Evolutionary conservation across 805 yeast genomes (phyloP), one percentile per base, ranked within the genome.

Genomic region (Cyberlindnera maclurae): DNA sequence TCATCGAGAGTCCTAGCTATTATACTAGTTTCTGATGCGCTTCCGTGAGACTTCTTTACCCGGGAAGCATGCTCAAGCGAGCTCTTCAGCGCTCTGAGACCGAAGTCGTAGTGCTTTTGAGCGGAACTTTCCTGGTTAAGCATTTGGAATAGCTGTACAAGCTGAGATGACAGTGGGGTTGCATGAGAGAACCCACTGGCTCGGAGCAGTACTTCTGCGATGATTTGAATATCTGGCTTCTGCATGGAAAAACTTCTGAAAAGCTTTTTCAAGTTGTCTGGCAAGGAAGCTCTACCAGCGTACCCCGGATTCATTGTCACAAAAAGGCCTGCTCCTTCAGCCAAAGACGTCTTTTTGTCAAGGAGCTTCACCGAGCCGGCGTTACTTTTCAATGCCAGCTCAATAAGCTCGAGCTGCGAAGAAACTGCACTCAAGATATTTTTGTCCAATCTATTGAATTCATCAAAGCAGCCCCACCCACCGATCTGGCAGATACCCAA

Each of bases 401-500:
- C 90, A 29, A 88, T 83, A 20, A 59, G 64, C 46, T 82, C 94
- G 18, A 90, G 70, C 50, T 81, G 86, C 0, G 90, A 75, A 0
- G 97, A 81, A 0, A 87, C 82, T 0, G 96, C 89, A 60, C 96
- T 86, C 34, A 90, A 63, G 42, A 80, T 81, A 12, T 68, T 70
- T 41, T 73, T 74, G 29, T 77, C 80, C 24, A 90, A 68, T 44
- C 97, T 68, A 53, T 90, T 90, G 53, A 90, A 89, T 57, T 90
- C 97, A 58, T 90, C 97, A 62, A 90, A 90, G 59, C 97, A 90
- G 4, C 89, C 95, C 95, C 96, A 90, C 1, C 88, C 81, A 1
- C 96, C 96, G 6, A 87, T 75, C 43, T 78, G 78, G 43, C 89
- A 79, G 9, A 88, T 65, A 34, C 97, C 97, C 16, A 75, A 52